Conservation (phyloP, 257 asterid genomes). For the Solanum bulbocastanum region DNA sequence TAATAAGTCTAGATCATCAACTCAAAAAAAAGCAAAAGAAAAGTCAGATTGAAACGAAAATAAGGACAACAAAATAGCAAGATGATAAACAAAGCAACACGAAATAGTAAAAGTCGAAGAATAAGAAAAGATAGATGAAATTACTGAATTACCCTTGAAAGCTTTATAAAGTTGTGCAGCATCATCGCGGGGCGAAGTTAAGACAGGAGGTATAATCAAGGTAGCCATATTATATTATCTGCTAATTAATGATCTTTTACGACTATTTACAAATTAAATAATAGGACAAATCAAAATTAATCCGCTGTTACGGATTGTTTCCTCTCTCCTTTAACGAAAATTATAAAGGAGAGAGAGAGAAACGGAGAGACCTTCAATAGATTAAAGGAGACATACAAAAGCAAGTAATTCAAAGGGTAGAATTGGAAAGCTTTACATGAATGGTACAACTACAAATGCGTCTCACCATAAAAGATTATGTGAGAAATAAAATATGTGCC, state of each 20-base stretch:
- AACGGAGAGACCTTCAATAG: neutral
- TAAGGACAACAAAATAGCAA: neutral
- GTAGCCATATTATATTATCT: conserved; percentile 32
- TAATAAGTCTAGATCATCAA: neutral
- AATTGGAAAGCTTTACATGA: neutral
- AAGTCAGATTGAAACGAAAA: neutral
- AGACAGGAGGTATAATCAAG: conserved; percentile 47
- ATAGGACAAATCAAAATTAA: neutral
- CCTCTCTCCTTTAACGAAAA: neutral
- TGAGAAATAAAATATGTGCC: neutral
- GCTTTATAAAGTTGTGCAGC: conserved; percentile 75
- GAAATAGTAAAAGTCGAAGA: neutral
- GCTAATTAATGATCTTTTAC: neutral
- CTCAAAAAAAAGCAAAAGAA: neutral
- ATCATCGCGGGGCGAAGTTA: conserved; percentile 84
- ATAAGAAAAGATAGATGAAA: neutral
- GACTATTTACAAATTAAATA: neutral
- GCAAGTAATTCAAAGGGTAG: neutral
- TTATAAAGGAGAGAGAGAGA: neutral
- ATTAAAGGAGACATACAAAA: neutral
- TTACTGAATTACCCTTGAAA: conserved; percentile 51
- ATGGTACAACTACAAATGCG: neutral
- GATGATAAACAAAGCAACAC: neutral
- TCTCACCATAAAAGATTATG: neutral
- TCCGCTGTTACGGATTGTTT: neutral